These are phyloP conservation scores for Cyclospora cayetanensis DNA, from an alignment of 169 alveolate genomes.

Conservation along the genomic window DNA sequence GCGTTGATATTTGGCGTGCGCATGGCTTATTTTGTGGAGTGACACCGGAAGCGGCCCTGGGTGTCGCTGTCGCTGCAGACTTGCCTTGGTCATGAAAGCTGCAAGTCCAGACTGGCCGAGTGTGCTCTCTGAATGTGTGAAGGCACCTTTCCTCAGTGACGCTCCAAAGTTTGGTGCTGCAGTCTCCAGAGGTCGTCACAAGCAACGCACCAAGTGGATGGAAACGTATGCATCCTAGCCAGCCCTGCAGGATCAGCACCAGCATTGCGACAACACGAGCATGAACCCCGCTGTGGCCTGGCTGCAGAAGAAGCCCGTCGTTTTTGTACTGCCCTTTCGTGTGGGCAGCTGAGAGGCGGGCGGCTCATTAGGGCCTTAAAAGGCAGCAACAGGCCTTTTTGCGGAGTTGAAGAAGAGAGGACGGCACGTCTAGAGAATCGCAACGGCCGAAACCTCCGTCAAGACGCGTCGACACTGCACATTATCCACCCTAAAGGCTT, in stretches of 20 bases:
- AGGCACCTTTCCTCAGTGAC: conserved; percentile 89
- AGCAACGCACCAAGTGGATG: conserved; percentile 90
- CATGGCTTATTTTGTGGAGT: background rate
- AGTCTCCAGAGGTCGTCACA: conserved; percentile 93
- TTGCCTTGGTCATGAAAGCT: conserved; percentile 48
- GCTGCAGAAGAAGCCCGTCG: too few relatives aligned
- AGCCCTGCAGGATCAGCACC: conserved; percentile 81
- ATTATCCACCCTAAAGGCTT: too few relatives aligned
- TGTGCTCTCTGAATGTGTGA: conserved; percentile 91
- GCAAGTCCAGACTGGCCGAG: conserved; percentile 88
- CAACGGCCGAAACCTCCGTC: too few relatives aligned
- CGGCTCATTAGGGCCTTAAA: too few relatives aligned
- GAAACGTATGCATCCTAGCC: conserved; percentile 92
- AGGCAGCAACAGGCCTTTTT: too few relatives aligned
- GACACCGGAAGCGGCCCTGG: background rate
- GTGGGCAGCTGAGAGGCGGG: too few relatives aligned
- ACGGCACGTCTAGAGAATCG: too few relatives aligned
- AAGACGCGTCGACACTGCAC: too few relatives aligned
- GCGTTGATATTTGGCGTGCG: too few relatives aligned
- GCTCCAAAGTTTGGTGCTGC: conserved; percentile 94
- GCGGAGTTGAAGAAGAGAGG: too few relatives aligned
- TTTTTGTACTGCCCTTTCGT: too few relatives aligned
- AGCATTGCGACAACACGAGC: background rate
- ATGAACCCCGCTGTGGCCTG: too few relatives aligned
- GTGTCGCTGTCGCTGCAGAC: background rate